Evolutionary conservation across 2,329 filamentous ascomycete genomes (phyloP).

Genomic region (Scytalidium lignicola): DNA sequence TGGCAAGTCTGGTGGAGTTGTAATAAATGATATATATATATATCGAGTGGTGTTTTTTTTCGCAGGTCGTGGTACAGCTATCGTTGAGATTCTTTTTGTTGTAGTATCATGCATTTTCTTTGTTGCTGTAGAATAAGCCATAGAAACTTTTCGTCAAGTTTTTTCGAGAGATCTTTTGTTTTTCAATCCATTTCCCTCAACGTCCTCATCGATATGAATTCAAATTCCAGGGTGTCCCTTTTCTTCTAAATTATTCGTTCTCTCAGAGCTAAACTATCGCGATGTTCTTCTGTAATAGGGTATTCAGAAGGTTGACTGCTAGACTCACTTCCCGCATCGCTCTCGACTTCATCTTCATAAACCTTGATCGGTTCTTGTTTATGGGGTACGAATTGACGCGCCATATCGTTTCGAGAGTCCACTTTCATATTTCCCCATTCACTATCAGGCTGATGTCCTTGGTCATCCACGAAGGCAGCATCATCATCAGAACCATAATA

Average conservation of each 20-base stretch:
- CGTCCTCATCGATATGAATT: slow-evolving; percentile 25
- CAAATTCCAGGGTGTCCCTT: slow-evolving; percentile 11
- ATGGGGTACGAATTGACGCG: neutral
- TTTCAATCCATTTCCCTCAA: neutral
- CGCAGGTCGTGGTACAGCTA: neutral
- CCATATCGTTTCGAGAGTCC: neutral
- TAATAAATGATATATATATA: neutral
- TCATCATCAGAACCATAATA: slow-evolving; percentile 13
- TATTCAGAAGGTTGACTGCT: slow-evolving; percentile 54
- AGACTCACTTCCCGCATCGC: slow-evolving; percentile 26
- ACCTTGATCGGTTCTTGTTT: slow-evolving; percentile 22
- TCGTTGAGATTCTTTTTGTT: neutral
- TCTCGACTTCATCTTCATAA: slow-evolving; percentile 24
- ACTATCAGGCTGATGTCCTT: slow-evolving; percentile 21
- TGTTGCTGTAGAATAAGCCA: neutral
- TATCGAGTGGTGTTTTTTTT: neutral
- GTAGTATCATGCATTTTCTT: neutral
- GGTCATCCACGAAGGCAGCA: slow-evolving; percentile 8
- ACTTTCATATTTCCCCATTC: slow-evolving; percentile 24
- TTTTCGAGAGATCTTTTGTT: neutral
- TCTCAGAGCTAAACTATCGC: neutral
- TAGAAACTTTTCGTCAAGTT: neutral
- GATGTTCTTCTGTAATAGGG: slow-evolving; percentile 42
- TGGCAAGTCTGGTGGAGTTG: neutral
- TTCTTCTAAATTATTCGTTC: neutral